A percentile compares a stretch with the other conserved stretches of the same genome.
phyloP scores from a whole-genome alignment of 768 basidiomycete genomes.

The Dendrothele bispora region DNA sequence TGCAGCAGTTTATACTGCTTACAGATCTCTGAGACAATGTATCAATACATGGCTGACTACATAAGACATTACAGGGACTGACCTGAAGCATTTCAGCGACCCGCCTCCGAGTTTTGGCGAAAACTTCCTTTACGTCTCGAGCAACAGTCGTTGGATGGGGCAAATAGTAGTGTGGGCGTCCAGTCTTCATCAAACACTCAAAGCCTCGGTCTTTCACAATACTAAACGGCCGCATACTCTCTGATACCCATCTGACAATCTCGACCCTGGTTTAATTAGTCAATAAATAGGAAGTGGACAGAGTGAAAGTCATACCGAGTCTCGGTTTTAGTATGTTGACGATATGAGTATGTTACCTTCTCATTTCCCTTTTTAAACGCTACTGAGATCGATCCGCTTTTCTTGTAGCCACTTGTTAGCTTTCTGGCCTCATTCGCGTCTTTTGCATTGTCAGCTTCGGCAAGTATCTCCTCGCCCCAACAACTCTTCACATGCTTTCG shows the following conservation, averaged over 20 bases:
- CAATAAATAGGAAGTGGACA: not conserved
- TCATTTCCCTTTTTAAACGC: slow-evolving; percentile 28
- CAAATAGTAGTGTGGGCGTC: slow-evolving; percentile 31
- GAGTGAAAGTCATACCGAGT: slow-evolving; percentile 17
- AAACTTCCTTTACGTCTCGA: slow-evolving; percentile 28
- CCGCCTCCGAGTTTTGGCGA: slow-evolving; percentile 12
- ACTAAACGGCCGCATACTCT: slow-evolving; percentile 29
- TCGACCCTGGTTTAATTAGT: slow-evolving; percentile 20
- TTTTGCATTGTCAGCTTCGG: slow-evolving; percentile 11
- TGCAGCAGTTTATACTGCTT: slow-evolving; percentile 29
- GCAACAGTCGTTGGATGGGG: slow-evolving; percentile 32
- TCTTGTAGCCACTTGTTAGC: slow-evolving; percentile 5
- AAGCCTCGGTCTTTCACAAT: slow-evolving; percentile 34
- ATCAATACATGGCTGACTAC: not conserved
- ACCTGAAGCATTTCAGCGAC: slow-evolving; percentile 29
- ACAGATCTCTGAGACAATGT: slow-evolving; percentile 23
- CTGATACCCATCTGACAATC: slow-evolving; percentile 33
- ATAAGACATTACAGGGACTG: slow-evolving; percentile 2
- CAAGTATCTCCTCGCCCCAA: slow-evolving; percentile 23
- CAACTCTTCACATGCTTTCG: slow-evolving; percentile 22
- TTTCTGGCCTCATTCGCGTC: slow-evolving; percentile 8
- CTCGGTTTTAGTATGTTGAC: slow-evolving; percentile 23
- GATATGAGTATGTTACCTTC: slow-evolving; percentile 29
- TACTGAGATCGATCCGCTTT: slow-evolving; percentile 20
- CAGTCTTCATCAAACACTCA: slow-evolving; percentile 29